These are phyloP conservation scores for Exophiala bonariae DNA, from an alignment of 2,329 filamentous ascomycete species.

Conservation along the genomic window DNA sequence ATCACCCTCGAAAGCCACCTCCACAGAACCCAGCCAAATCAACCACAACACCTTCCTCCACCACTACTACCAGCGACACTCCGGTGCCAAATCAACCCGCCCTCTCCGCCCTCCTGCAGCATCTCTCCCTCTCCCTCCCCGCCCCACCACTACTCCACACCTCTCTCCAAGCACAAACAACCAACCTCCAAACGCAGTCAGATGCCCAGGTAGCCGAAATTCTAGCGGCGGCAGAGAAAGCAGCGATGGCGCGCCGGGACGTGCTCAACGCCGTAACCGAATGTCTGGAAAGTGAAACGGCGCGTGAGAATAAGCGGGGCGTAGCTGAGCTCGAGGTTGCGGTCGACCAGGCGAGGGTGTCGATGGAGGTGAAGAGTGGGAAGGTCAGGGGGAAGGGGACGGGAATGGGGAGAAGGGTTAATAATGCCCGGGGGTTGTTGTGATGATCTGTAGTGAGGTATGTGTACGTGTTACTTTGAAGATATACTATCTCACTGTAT, in stretches of 20 bases:
- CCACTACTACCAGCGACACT: neutral
- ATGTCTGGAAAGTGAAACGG: neutral
- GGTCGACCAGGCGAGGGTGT: constrained; percentile 4
- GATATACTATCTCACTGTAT: too few species aligned
- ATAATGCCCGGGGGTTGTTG: too few species aligned
- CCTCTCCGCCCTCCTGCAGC: constrained; percentile 6
- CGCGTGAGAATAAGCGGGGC: neutral
- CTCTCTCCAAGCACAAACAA: neutral
- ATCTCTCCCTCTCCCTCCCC: constrained; percentile 7
- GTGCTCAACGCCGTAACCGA: neutral
- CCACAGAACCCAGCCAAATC: neutral
- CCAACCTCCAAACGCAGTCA: constrained; percentile 2
- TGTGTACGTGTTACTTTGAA: too few species aligned
- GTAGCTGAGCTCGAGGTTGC: constrained; percentile 8
- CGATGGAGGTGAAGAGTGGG: constrained; percentile 4
- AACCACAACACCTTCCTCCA: neutral
- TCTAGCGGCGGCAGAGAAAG: constrained; percentile 1
- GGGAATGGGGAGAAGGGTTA: too few species aligned
- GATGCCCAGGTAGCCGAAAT: constrained; percentile 2
- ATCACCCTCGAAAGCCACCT: neutral
- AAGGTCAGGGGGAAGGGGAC: too few species aligned
- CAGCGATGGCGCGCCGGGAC: constrained; percentile 1
- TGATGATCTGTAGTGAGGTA: too few species aligned
- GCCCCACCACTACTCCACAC: neutral
- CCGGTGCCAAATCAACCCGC: constrained; percentile 3